Percentiles rank a stretch among this genome's conserved stretches.
phyloP scores from a whole-genome alignment of 495 filamentous ascomycete genomes.

The Rusavskia elegans region DNA sequence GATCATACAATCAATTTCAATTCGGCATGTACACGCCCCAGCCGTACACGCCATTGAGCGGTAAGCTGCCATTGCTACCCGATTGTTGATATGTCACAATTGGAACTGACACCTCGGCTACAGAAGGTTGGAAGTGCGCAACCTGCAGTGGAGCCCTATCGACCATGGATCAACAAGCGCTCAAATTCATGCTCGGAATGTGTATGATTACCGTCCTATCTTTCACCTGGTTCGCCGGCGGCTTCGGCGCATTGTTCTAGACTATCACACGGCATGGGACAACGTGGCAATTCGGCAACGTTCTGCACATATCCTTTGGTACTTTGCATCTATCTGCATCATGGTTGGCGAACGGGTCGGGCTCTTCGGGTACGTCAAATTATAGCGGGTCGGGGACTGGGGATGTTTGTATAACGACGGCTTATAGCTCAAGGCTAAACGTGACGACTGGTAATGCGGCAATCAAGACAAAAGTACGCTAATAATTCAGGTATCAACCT shows the following conservation, averaged over 20 bases:
- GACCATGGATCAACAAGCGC: slow-evolving; percentile 43
- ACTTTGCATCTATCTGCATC: not conserved
- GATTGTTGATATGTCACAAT: slow-evolving; percentile 9
- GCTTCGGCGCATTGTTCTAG: slow-evolving; percentile 41
- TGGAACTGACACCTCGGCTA: not conserved
- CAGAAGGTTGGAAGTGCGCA: slow-evolving; percentile 38
- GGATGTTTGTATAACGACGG: not conserved
- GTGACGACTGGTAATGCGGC: not conserved
- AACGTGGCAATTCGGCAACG: not conserved
- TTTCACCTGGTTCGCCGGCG: slow-evolving; percentile 79
- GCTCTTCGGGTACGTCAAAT: not conserved
- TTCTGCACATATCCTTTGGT: slow-evolving; percentile 1
- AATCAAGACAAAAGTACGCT: not conserved
- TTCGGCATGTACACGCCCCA: slow-evolving; percentile 77
- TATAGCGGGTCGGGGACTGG: not conserved
- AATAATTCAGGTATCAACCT: not conserved
- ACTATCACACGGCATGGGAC: not conserved
- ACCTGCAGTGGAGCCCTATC: slow-evolving; percentile 61
- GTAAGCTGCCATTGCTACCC: slow-evolving; percentile 3
- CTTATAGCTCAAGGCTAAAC: not conserved
- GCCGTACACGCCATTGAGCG: slow-evolving; percentile 23
- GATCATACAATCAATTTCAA: slow-evolving; percentile 39
- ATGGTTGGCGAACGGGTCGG: not conserved
- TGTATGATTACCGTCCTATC: slow-evolving; percentile 57
- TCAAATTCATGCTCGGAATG: slow-evolving; percentile 65